phyloP scores from a whole-genome alignment of 768 basidiomycete genomes.

The Collybiopsis luxurians region DNA sequence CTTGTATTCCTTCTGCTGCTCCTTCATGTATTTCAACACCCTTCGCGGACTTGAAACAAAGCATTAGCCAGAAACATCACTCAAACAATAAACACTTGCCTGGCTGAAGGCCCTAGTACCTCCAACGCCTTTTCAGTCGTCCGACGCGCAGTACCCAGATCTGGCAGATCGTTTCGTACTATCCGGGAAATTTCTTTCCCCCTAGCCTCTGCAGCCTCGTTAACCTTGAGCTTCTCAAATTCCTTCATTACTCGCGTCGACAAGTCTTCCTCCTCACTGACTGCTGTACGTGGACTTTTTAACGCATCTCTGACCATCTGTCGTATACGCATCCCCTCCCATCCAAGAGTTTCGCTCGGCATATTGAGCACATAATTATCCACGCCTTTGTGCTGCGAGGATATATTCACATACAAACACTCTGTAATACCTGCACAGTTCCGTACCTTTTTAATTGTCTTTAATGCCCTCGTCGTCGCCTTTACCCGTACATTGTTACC shows the following conservation, averaged over 20 bases:
- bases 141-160: not conserved
- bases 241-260: not conserved
- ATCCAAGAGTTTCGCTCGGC: constrained; percentile 33
- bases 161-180: not conserved
- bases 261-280: not conserved
- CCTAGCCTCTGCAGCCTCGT: not conserved
- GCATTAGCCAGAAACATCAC: not conserved
- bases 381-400: constrained; percentile 58
- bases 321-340: constrained; percentile 50
- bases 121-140: constrained; percentile 1
- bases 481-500: constrained; percentile 60
- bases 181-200: not conserved
- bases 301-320: constrained; percentile 26
- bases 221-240: not conserved
- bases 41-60: constrained; percentile 4
- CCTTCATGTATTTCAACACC: constrained; percentile 6
- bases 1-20: not conserved
- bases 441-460: constrained; percentile 79
- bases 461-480: constrained; percentile 72
- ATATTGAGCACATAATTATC: constrained; percentile 64
- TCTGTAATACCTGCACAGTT: not conserved
- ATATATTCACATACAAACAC: not conserved
- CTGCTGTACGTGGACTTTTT: constrained; percentile 7
- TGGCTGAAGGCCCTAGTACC: constrained; percentile 1
- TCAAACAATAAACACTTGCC: not conserved